phyloP scores from a whole-genome alignment of 169 alveolate genomes.

The Eimeria sp. region DNA sequence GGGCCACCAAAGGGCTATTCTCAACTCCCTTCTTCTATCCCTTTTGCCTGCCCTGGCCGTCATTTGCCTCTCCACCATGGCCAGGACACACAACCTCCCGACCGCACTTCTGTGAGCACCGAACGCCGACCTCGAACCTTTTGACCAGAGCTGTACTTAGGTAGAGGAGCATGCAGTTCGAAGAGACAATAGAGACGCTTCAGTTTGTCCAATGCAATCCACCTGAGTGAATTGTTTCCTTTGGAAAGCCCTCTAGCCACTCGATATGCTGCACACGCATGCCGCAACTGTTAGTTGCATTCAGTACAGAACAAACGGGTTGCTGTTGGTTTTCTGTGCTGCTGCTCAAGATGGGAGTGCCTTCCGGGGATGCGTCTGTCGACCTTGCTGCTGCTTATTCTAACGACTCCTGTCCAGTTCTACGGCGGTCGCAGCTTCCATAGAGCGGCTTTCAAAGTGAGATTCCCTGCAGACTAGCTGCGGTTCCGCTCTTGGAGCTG shows the following conservation, averaged over 20 bases:
- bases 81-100: constrained; percentile 56
- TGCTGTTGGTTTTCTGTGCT: background rate
- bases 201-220: background rate
- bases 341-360: constrained; percentile 33
- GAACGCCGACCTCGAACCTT: background rate
- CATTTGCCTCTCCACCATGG: constrained; percentile 51
- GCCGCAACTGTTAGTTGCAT: background rate
- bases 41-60: constrained; percentile 22
- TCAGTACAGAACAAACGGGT: background rate
- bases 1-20: background rate
- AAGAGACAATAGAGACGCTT: background rate
- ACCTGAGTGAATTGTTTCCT: background rate
- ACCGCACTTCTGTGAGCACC: background rate
- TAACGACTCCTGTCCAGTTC: constrained; percentile 67
- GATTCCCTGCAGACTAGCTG: background rate
- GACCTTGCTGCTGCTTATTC: constrained; percentile 67
- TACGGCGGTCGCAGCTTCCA: constrained; percentile 75
- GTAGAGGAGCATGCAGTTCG: background rate
- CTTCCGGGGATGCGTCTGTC: constrained; percentile 60
- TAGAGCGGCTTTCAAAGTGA: constrained; percentile 30
- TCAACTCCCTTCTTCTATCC: background rate
- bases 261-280: background rate
- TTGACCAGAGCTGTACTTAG: background rate
- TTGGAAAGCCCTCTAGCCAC: background rate
- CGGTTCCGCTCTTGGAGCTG: background rate